Evolutionary conservation across 768 basidiomycete genomes (phyloP).

Genomic region (Pisolithus orientalis): DNA sequence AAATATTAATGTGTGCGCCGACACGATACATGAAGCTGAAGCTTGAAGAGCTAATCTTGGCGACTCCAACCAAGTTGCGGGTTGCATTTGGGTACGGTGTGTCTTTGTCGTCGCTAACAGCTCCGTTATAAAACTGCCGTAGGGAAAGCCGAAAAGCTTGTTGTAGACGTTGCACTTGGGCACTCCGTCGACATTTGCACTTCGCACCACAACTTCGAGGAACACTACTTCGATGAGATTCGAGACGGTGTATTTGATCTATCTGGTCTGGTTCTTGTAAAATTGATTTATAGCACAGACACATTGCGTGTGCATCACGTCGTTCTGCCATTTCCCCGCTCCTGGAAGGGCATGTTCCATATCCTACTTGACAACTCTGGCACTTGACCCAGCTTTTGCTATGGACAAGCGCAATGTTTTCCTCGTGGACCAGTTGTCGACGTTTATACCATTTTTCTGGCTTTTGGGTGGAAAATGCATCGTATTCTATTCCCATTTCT

Average conservation of each 20-base stretch:
- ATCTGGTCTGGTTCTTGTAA: neutral
- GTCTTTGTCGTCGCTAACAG: too few species aligned
- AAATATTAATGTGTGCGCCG: too few species aligned
- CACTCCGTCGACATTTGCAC: constrained; percentile 92
- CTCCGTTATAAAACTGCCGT: neutral
- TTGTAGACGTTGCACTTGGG: constrained; percentile 92
- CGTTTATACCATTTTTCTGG: constrained; percentile 81
- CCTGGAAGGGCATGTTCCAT: constrained; percentile 74
- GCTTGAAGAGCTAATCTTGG: too few species aligned
- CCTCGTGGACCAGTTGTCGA: constrained; percentile 93
- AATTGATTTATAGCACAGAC: constrained; percentile 38
- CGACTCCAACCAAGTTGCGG: too few species aligned
- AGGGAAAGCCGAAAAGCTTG: constrained; percentile 94
- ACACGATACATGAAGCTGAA: too few species aligned
- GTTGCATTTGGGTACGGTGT: too few species aligned
- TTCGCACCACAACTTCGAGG: constrained; percentile 74
- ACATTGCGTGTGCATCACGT: constrained; percentile 73
- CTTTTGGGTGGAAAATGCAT: constrained; percentile 64
- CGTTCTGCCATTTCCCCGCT: constrained; percentile 74
- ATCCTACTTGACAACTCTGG: constrained; percentile 73
- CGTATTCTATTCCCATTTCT: constrained; percentile 99
- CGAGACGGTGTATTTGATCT: constrained; percentile 56
- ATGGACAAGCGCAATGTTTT: constrained; percentile 66
- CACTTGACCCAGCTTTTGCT: constrained; percentile 72
- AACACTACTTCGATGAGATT: constrained; percentile 92